Conservation (phyloP, 768 basidiomycete species). For the Xanthoconium stramineum region DNA sequence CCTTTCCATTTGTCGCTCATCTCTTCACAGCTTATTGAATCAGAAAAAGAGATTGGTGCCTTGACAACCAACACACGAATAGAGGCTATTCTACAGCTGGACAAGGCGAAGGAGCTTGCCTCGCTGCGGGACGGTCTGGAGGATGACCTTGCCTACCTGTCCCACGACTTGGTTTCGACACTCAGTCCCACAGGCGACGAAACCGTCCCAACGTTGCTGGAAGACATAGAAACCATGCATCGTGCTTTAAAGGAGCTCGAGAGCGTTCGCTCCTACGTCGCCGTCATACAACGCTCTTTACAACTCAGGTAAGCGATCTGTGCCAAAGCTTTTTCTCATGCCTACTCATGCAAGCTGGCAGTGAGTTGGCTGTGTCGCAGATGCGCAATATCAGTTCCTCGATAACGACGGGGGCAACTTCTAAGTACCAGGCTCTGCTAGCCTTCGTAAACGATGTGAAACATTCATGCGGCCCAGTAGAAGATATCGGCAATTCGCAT, state of each 20-base stretch:
- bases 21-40: slow-evolving; percentile 56
- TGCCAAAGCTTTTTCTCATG: neutral
- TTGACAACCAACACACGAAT: slow-evolving; percentile 49
- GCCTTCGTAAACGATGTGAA: slow-evolving; percentile 53
- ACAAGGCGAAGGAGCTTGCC: slow-evolving; percentile 69
- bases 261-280: slow-evolving; percentile 72
- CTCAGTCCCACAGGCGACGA: slow-evolving; percentile 41
- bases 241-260: slow-evolving; percentile 73
- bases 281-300: slow-evolving; percentile 67
- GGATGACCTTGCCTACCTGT: slow-evolving; percentile 72
- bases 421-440: slow-evolving; percentile 60
- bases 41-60: slow-evolving; percentile 44
- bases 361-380: slow-evolving; percentile 57
- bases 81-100: slow-evolving; percentile 47
- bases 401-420: slow-evolving; percentile 46
- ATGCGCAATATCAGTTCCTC: slow-evolving; percentile 38
- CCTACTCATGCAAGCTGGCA: slow-evolving; percentile 28
- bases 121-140: slow-evolving; percentile 72
- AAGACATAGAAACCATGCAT: slow-evolving; percentile 80
- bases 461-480: slow-evolving; percentile 41
- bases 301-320: slow-evolving; percentile 57
- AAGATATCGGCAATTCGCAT: slow-evolving; percentile 43
- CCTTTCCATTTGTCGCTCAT: slow-evolving; percentile 12
- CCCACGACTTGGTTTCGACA: slow-evolving; percentile 59
- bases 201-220: slow-evolving; percentile 62